Conservation (phyloP, 225 moss, liverwort and hornwort genomes). For the Physcomitrellopsis africana region DNA sequence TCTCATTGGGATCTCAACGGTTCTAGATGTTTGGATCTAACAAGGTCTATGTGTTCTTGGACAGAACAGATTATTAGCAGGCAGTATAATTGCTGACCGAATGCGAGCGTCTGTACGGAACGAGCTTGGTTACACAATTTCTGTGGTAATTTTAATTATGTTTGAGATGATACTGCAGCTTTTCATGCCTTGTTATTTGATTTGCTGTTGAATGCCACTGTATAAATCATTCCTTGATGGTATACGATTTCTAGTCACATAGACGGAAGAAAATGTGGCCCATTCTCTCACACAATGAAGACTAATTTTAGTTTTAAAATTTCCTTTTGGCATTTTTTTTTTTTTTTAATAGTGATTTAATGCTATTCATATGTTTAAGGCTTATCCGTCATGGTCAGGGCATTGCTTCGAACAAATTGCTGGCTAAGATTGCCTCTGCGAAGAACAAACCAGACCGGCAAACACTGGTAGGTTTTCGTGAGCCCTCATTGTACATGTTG, state of each 20-base stretch:
- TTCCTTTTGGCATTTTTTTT: too few species aligned
- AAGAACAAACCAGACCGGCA: conserved; percentile 98
- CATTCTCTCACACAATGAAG: not conserved
- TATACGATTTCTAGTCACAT: conserved; percentile 7
- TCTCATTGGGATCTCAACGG: not conserved
- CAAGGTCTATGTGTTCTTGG: conserved; percentile 35
- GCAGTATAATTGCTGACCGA: conserved; percentile 84
- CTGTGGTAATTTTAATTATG: conserved; percentile 67
- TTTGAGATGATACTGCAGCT: not conserved
- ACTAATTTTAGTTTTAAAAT: too few species aligned
- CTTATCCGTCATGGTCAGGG: conserved; percentile 52
- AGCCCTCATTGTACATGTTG: conserved; percentile 1
- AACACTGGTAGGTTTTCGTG: conserved; percentile 62
- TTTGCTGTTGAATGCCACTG: not conserved
- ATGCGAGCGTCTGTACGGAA: conserved; percentile 80
- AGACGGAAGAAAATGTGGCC: not conserved
- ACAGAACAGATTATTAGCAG: conserved; percentile 86
- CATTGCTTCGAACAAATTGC: conserved; percentile 92
- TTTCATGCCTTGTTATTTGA: not conserved
- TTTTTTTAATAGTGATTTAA: not conserved
- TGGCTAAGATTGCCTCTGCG: conserved; percentile 95
- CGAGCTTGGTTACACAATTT: conserved; percentile 92
- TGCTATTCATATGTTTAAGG: not conserved
- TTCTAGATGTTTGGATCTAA: conserved; percentile 24
- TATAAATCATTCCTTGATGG: conserved; percentile 4